A percentile compares a stretch with the other conserved stretches of the same genome.
Evolutionary conservation across 164 flowering plant genomes (phyloP).

Genomic region (Nelumbo lutea): DNA sequence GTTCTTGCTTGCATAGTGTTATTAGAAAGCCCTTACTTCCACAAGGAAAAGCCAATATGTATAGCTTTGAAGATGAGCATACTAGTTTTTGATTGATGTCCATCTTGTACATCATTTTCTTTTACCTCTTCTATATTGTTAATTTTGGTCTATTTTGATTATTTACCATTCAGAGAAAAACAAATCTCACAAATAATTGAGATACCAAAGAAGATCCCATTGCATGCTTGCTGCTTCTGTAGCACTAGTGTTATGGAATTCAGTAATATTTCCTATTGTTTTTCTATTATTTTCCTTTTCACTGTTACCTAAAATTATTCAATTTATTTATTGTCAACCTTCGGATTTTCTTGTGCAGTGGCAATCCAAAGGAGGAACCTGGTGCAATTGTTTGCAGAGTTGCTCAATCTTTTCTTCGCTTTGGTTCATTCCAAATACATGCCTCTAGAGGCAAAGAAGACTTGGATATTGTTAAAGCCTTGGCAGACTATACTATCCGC

Average conservation of each 20-base stretch:
- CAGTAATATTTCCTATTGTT: neutral
- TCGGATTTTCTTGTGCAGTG: slow-evolving; percentile 47
- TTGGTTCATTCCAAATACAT: slow-evolving; percentile 98
- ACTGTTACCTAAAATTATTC: neutral
- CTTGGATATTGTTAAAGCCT: slow-evolving; percentile 61
- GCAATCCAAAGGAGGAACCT: slow-evolving; percentile 98
- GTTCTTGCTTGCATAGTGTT: too few species aligned
- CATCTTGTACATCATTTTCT: too few species aligned
- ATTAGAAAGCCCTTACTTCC: too few species aligned
- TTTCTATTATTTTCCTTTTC: neutral
- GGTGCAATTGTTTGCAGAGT: slow-evolving; percentile 99
- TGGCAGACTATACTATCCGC: slow-evolving; percentile 82
- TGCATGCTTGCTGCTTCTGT: neutral
- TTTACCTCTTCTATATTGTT: too few species aligned
- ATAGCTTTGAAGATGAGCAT: too few species aligned
- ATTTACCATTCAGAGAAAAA: too few species aligned
- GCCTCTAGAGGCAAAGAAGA: slow-evolving; percentile 89
- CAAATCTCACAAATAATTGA: neutral
- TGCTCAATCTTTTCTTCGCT: slow-evolving; percentile 92
- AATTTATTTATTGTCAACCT: slow-evolving; percentile 1
- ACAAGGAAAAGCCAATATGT: too few species aligned
- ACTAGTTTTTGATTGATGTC: too few species aligned
- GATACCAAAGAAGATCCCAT: neutral
- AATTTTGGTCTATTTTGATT: too few species aligned
- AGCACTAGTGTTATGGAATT: neutral